Percentiles rank a stretch among this genome's conserved stretches.
Conservation (phyloP, 768 basidiomycete genomes). For the Leucocoprinus sp. region DNA sequence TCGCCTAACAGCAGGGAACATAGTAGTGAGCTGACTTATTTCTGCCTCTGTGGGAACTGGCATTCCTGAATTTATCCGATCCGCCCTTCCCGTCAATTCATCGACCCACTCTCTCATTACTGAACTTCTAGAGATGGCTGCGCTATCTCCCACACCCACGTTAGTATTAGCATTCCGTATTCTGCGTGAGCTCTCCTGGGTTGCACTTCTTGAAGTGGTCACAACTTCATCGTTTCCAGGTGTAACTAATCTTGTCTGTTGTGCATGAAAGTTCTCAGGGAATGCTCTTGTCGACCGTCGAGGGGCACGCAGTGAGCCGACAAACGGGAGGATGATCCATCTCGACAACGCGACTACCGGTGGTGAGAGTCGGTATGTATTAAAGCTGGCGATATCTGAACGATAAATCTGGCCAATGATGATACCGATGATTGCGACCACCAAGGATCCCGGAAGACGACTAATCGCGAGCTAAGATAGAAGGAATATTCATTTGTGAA, state of each 20-base stretch:
- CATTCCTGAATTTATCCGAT: slow-evolving; percentile 45
- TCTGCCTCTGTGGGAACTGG: slow-evolving; percentile 71
- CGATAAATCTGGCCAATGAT: slow-evolving; percentile 73
- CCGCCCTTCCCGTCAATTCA: slow-evolving; percentile 62
- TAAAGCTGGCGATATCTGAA: slow-evolving; percentile 72
- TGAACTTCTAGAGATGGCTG: slow-evolving; percentile 27
- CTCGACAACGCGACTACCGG: slow-evolving; percentile 44
- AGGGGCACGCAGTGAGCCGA: slow-evolving; percentile 57
- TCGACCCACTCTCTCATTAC: slow-evolving; percentile 76
- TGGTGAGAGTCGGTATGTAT: slow-evolving; percentile 69
- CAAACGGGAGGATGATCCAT: slow-evolving; percentile 54
- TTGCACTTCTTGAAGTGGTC: slow-evolving; percentile 41
- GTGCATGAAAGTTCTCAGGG: slow-evolving; percentile 41
- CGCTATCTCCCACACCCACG: slow-evolving; percentile 17
- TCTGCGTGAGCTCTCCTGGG: slow-evolving; percentile 1
- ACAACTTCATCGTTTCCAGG: slow-evolving; percentile 49
- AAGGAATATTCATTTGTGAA: background rate
- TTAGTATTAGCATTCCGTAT: slow-evolving; percentile 16
- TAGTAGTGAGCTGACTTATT: slow-evolving; percentile 60
- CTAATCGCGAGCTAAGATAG: slow-evolving; percentile 54
- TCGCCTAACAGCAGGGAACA: slow-evolving; percentile 79
- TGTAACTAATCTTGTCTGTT: slow-evolving; percentile 16
- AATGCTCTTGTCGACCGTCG: slow-evolving; percentile 67
- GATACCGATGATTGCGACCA: slow-evolving; percentile 57
- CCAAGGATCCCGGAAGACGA: slow-evolving; percentile 56